Base-by-base conservation (phyloP, 441 rosid species). In the Manihot esculenta region DNA sequence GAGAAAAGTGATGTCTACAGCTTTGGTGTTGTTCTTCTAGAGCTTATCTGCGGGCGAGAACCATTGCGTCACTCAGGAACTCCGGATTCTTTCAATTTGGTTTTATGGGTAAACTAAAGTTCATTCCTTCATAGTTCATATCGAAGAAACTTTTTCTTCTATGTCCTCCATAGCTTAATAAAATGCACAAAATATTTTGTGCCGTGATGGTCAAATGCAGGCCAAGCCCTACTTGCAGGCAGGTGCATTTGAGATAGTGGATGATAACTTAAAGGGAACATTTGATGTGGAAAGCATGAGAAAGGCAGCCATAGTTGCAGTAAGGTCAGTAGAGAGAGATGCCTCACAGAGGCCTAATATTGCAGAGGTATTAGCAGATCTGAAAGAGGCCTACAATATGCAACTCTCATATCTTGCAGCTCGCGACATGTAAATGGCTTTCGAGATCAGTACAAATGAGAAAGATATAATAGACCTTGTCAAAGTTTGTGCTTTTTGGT, bases 1-100 rank as follows among this genome's bases (percentile, higher is more conserved):
- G 97, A 94, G 85, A 94, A 89, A 78, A 94, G 97, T 47, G 97
- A 94, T 47, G 84, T 94, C 72, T 94, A 94, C 70, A 90, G 99
- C 85, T 90, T 94, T 27, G 99, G 99, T n/a, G 97, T 90, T 60
- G 97, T 92, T 79, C 85, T 94, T 63, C 65, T 92, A 64, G 97
- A 94, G 84, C 93, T 94, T 72, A 94, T 94, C 70, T 94, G 97
- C 54, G 99, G 97, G 67, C 76, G 97, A 72, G 97, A 94, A 47
- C 99, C 97, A 1, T 76, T 94, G 75, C 89, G 78, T 56, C 97
- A 85, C 56, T 81, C 80, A 6, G 97, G 97, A 76, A 80, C 87
- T 72, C 99, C 97, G 55, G 97, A 94, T 78, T 91, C 97, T 74
- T 92, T 94, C 89, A 94, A 94, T 80, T 80, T 94, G 83, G 95